Evolutionary conservation across 306 rosid species (phyloP), one percentile per base, ranked within the genome.

Genomic region (Cucumis hystrix): DNA sequence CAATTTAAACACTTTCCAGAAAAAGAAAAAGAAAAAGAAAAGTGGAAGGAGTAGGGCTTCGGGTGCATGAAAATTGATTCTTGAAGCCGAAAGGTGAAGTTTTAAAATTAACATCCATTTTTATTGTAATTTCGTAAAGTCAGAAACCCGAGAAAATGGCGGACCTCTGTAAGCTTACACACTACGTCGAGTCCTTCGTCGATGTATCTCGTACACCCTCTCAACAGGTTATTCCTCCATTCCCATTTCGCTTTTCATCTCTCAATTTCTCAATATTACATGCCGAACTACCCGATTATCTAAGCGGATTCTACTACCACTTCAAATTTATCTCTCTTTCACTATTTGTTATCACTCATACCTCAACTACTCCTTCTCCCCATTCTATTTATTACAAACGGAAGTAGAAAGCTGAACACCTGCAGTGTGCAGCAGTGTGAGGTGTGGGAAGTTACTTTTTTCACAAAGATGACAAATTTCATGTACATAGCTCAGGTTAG

Each of bases 121-220:
- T 68, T 12, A 21, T 69, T 45, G 9, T 14, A 17, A 14, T 8
- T 71, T 28, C 9, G 4, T 47, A 13, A 25, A 71, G 60, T 40
- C 76, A 15, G 56, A 51, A 72, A 35, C 66, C 52, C 33, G n/a
- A 17, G 74, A 21, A 82, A 81, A 95, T 95, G 98, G 96, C 88
- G 60, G 85, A 79, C 64, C 82, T 79, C 61, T 52, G 79, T 79
- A 81, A 85, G 54, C 83, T 92, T 82, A 84, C 83, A 79, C 87
- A 74, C 73, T 84, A 78, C 85, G 87, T 95, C 78, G 97, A 92
- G 81, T 87, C 88, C 6, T 95, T 87, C 80, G 90, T 95, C 73
- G 92, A 88, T 80, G 78, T 88, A 2, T 88, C 96, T 81, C 79
- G 93, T 16, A 60, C 97, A 73, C 86, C 83, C 15, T 8, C 83